Evolutionary conservation across 805 yeast species (phyloP).

Genomic region (Wickerhamiella occidentalis): DNA sequence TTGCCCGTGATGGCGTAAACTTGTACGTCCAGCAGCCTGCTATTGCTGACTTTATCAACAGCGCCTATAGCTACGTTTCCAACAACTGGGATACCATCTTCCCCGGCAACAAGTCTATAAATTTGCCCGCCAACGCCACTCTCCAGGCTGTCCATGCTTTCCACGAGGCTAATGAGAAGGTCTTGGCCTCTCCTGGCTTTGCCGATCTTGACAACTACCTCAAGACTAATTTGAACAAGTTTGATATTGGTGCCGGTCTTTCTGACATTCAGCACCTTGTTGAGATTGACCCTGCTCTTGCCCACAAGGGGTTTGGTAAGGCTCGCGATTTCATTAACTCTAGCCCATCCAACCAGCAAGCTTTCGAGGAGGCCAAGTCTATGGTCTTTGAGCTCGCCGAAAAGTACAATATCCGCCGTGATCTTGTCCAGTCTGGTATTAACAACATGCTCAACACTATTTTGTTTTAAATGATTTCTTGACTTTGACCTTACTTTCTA

Average conservation of each 20-base stretch:
- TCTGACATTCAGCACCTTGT: constrained; percentile 4
- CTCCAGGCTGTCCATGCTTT: constrained; percentile 6
- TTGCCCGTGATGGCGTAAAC: constrained; percentile 2
- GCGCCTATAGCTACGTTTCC: background rate
- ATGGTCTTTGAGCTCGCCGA: constrained; percentile 4
- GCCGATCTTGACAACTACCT: constrained; percentile 1
- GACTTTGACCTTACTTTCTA: background rate
- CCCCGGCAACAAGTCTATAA: background rate
- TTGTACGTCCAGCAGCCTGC: constrained; percentile 2
- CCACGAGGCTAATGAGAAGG: background rate
- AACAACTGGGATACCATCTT: constrained; percentile 1
- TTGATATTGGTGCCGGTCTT: constrained; percentile 3
- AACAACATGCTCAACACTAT: constrained; percentile 1
- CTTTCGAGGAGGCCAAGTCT: background rate
- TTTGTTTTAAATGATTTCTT: background rate
- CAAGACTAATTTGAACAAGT: background rate
- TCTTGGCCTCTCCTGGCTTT: background rate
- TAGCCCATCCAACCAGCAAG: constrained; percentile 1
- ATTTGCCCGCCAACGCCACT: background rate
- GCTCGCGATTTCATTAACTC: background rate
- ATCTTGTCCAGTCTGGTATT: constrained; percentile 1
- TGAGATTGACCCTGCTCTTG: constrained; percentile 4
- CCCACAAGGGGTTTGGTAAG: background rate
- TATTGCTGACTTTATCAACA: background rate
- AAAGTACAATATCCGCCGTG: constrained; percentile 1